Conservation (phyloP, 2,329 filamentous ascomycete species). For the Alternaria triticina region DNA sequence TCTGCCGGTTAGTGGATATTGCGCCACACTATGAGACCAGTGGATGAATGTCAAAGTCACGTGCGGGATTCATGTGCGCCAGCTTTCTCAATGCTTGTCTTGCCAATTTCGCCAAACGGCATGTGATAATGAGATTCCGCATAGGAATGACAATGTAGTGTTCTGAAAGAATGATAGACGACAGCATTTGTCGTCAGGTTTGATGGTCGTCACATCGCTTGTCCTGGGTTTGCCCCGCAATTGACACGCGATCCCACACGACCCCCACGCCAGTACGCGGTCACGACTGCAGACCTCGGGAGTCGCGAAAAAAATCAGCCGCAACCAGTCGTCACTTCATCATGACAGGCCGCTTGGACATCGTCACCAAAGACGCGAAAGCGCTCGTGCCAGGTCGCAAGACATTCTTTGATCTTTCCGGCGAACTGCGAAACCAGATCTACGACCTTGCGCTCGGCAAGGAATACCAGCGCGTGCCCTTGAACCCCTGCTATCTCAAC, state of each 20-base stretch:
- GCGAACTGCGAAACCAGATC: slow-evolving; percentile 5
- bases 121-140: not conserved
- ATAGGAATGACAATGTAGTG: not conserved
- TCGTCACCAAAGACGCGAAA: not conserved
- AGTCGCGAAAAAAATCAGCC: not conserved
- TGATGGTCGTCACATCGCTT: not conserved
- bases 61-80: not conserved
- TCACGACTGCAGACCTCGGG: not conserved
- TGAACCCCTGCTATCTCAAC: not conserved
- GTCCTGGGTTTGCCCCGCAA: not conserved
- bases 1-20: not conserved
- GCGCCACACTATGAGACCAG: not conserved
- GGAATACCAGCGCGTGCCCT: not conserved
- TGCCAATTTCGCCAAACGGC: not conserved
- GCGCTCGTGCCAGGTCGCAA: not conserved
- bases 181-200: not conserved
- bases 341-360: not conserved
- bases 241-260: not conserved
- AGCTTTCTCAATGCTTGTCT: not conserved
- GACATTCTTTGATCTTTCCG: slow-evolving; percentile 6
- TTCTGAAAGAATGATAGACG: not conserved
- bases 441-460: not conserved
- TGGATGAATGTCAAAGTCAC: not conserved
- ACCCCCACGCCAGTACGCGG: not conserved
- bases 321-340: not conserved